Percentiles rank a stretch among this genome's conserved stretches.
phyloP scores from a whole-genome alignment of 129 eudicot genomes.

The Artemisia argyi region DNA sequence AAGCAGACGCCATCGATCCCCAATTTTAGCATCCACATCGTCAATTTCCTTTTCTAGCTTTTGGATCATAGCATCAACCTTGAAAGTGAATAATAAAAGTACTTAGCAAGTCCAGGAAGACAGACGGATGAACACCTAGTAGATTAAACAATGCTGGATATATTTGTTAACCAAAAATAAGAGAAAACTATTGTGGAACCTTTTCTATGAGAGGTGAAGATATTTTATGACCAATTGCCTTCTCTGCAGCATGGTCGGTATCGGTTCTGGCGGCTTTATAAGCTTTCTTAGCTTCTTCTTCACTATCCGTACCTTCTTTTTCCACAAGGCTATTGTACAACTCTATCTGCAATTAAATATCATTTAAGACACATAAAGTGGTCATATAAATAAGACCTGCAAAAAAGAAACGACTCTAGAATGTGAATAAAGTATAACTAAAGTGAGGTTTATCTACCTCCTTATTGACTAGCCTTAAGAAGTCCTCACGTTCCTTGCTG shows the following conservation, averaged over 20 bases:
- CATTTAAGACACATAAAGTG: not conserved
- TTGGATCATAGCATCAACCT: constrained; percentile 81
- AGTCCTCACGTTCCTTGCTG: constrained; percentile 64
- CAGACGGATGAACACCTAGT: no score
- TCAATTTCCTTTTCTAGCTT: constrained; percentile 77
- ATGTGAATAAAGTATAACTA: not conserved
- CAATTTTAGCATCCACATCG: constrained; percentile 73
- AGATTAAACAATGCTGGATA: no score
- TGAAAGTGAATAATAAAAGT: constrained; percentile 10
- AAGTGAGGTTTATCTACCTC: constrained; percentile 34
- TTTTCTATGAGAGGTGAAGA: constrained; percentile 67
- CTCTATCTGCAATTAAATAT: constrained; percentile 41
- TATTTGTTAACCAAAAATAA: not conserved
- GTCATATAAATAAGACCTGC: not conserved
- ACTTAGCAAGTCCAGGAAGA: not conserved
- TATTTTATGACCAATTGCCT: constrained; percentile 37
- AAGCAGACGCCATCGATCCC: constrained; percentile 67
- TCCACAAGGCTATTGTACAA: constrained; percentile 71
- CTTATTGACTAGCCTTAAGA: constrained; percentile 54
- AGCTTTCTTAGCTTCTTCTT: constrained; percentile 63
- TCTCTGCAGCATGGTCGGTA: constrained; percentile 43
- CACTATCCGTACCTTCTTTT: constrained; percentile 53
- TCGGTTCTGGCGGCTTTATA: constrained; percentile 66
- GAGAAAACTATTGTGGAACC: constrained; percentile 24
- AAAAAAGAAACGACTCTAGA: not conserved